Percentiles rank a stretch among this genome's conserved stretches.
phyloP scores from a whole-genome alignment of 2,329 filamentous ascomycete species.

The Sporothrix phasma region DNA sequence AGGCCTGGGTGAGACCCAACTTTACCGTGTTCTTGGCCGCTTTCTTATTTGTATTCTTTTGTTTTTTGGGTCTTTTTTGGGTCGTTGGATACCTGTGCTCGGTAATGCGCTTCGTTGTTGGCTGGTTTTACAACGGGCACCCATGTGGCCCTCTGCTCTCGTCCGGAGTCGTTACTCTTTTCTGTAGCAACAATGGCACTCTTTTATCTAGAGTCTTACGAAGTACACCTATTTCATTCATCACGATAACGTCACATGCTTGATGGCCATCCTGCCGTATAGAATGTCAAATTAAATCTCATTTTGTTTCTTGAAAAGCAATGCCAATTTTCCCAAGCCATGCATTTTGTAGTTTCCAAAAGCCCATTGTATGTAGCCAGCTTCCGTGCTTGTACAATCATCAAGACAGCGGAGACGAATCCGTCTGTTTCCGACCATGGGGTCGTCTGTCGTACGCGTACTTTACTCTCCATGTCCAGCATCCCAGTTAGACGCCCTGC shows the following conservation, averaged over 20 bases:
- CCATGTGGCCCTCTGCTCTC: neutral
- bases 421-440: too few species aligned
- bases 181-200: neutral
- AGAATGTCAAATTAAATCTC: too few species aligned
- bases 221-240: too few species aligned
- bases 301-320: neutral
- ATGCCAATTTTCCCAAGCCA: neutral
- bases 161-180: neutral
- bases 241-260: too few species aligned
- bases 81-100: neutral
- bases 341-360: neutral
- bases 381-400: neutral
- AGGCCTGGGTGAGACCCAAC: slow-evolving; percentile 9
- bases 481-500: neutral
- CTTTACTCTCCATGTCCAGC: neutral
- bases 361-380: neutral
- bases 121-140: too few species aligned
- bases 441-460: too few species aligned
- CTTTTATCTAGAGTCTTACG: too few species aligned
- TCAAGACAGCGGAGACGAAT: too few species aligned
- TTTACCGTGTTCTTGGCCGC: slow-evolving; percentile 3
- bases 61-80: neutral
- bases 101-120: too few species aligned
- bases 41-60: neutral
- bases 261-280: too few species aligned